Evolutionary conservation across 768 basidiomycete genomes (phyloP).

Genomic region (Lentinula edodes): DNA sequence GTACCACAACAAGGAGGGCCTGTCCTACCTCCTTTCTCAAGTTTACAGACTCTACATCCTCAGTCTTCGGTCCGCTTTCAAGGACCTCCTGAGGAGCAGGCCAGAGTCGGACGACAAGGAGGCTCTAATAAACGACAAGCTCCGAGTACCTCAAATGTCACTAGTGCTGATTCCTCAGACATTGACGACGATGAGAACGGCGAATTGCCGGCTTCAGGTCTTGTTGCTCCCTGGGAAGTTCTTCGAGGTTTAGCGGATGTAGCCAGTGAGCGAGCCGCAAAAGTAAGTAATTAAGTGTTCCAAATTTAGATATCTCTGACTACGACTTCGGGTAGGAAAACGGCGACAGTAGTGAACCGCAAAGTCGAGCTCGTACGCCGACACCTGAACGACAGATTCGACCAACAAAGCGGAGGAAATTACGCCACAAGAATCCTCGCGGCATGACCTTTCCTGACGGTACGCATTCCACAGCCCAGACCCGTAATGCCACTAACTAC

Average conservation of each 20-base stretch:
- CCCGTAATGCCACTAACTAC: not conserved
- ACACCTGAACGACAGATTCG: conserved; percentile 66
- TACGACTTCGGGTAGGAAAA: conserved; percentile 46
- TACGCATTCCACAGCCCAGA: conserved; percentile 22
- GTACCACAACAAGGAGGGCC: conserved; percentile 32
- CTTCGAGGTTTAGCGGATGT: conserved; percentile 77
- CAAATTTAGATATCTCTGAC: not conserved
- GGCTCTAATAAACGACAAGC: conserved; percentile 48
- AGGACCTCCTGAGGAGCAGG: conserved; percentile 26
- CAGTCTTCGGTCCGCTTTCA: conserved; percentile 60
- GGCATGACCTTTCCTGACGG: conserved; percentile 74
- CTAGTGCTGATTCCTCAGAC: conserved; percentile 80
- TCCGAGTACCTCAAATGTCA: conserved; percentile 58
- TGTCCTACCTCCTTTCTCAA: conserved; percentile 68
- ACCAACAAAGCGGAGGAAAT: conserved; percentile 69
- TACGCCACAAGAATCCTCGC: conserved; percentile 53
- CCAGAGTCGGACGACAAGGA: conserved; percentile 10
- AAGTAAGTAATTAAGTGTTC: conserved; percentile 36
- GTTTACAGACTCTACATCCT: conserved; percentile 41
- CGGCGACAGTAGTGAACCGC: conserved; percentile 71
- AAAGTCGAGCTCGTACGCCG: conserved; percentile 68
- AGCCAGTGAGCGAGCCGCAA: conserved; percentile 71
- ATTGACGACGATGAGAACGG: conserved; percentile 79
- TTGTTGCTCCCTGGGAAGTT: conserved; percentile 86
- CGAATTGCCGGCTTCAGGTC: conserved; percentile 73